These are phyloP conservation scores for Vanrija pseudolonga DNA, from an alignment of 1,284 basidiomycete genomes.

Conservation along the genomic window DNA sequence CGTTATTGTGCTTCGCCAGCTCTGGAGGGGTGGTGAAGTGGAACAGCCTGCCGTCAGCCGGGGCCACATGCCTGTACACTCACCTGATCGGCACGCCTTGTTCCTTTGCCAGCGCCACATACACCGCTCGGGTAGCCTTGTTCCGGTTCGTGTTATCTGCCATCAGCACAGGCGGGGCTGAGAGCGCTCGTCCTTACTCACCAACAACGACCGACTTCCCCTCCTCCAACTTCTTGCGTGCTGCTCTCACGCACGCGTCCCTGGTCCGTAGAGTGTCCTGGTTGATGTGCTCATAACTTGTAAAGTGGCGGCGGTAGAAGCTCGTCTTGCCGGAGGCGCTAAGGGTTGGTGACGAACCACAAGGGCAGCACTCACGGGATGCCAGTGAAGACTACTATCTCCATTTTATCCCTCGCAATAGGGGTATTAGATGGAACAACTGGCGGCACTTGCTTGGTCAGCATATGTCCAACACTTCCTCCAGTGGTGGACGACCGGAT, in stretches of 20 bases:
- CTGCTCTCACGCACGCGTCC: constrained; percentile 67
- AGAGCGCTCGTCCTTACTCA: constrained; percentile 52
- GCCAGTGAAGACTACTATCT: constrained; percentile 81
- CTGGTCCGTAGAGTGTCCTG: constrained; percentile 72
- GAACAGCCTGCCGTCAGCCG: constrained; percentile 59
- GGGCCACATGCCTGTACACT: constrained; percentile 5
- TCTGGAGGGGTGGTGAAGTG: constrained; percentile 67
- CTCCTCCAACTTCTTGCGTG: constrained; percentile 57
- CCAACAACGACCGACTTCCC: constrained; percentile 66
- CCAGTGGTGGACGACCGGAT: not conserved
- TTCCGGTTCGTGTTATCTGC: constrained; percentile 81
- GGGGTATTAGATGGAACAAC: constrained; percentile 63
- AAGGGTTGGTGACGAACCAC: not conserved
- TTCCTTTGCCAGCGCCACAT: constrained; percentile 63
- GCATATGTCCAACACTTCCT: not conserved
- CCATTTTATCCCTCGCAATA: constrained; percentile 54
- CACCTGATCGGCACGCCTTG: constrained; percentile 60
- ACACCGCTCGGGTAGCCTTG: constrained; percentile 62
- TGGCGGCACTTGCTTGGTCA: constrained; percentile 52
- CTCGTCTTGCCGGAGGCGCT: constrained; percentile 76
- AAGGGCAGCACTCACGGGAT: constrained; percentile 55
- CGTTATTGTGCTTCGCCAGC: constrained; percentile 83
- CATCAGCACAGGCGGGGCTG: constrained; percentile 35
- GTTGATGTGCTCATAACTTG: constrained; percentile 76
- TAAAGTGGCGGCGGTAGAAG: constrained; percentile 69